Conservation (phyloP, 306 rosid genomes). For the Dicorynia guianensis region DNA sequence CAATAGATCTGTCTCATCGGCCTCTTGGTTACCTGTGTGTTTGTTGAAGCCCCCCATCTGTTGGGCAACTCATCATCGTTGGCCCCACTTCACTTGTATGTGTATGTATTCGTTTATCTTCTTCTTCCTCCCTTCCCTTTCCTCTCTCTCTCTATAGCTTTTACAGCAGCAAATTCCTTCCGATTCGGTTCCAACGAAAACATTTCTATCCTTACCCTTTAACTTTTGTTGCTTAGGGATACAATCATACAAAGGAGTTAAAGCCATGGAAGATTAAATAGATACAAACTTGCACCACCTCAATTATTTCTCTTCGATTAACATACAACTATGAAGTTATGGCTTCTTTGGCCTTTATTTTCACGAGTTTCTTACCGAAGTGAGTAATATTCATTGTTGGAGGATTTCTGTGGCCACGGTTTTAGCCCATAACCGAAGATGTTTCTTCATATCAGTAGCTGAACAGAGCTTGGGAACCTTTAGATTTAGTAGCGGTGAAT, state of each 20-base stretch:
- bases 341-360: neutral
- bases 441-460: slow-evolving; percentile 76
- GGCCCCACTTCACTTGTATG: neutral
- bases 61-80: neutral
- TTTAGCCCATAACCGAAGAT: slow-evolving; percentile 75
- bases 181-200: slow-evolving; percentile 10
- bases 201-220: neutral
- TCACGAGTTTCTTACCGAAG: neutral
- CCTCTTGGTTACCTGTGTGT: slow-evolving; percentile 15
- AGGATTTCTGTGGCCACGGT: slow-evolving; percentile 77
- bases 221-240: slow-evolving; percentile 1
- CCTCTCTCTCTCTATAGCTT: slow-evolving; percentile 32
- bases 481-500: slow-evolving; percentile 67
- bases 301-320: slow-evolving; percentile 7
- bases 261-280: neutral
- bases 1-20: slow-evolving; percentile 29
- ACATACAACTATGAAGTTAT: slow-evolving; percentile 12
- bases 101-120: neutral
- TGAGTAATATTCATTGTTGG: slow-evolving; percentile 40
- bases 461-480: slow-evolving; percentile 63
- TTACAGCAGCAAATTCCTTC: neutral
- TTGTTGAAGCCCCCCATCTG: slow-evolving; percentile 34
- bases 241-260: slow-evolving; percentile 22
- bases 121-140: slow-evolving; percentile 32
- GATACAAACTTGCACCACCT: slow-evolving; percentile 17